A percentile compares a stretch with the other conserved stretches of the same genome.
These are phyloP conservation scores for Chytriomyces sp. DNA, from an alignment of 192 early-diverging fungal species.

Conservation along the genomic window DNA sequence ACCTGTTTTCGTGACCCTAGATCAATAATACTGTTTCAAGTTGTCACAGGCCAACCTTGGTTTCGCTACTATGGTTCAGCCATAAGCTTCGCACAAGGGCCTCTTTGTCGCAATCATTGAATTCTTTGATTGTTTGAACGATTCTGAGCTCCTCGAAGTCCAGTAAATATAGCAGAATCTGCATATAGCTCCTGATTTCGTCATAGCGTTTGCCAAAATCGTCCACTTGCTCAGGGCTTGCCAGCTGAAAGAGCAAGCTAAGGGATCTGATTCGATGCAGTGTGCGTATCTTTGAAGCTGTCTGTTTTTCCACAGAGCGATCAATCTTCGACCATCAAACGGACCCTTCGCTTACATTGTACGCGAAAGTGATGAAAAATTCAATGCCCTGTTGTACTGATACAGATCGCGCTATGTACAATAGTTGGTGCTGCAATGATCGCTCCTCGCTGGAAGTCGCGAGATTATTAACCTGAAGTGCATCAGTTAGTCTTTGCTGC, in stretches of 20 bases:
- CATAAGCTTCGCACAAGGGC: constrained; percentile 70
- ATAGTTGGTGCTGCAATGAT: constrained; percentile 49
- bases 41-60: constrained; percentile 50
- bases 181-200: constrained; percentile 50
- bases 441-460: constrained; percentile 40
- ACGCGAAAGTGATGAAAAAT: constrained; percentile 54
- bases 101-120: constrained; percentile 65
- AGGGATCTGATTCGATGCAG: constrained; percentile 63
- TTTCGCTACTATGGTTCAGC: constrained; percentile 62
- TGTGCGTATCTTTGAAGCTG: constrained; percentile 46
- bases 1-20: too few species aligned
- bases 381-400: constrained; percentile 41
- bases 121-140: constrained; percentile 57
- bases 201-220: constrained; percentile 28
- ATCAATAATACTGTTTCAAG: too few species aligned
- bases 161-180: constrained; percentile 64
- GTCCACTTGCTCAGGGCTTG: constrained; percentile 49
- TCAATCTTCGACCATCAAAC: too few species aligned
- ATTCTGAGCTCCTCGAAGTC: constrained; percentile 76
- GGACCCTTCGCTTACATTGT: constrained; percentile 39
- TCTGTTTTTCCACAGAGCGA: too few species aligned
- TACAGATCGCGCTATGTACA: constrained; percentile 52
- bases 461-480: constrained; percentile 32
- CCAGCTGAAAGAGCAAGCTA: constrained; percentile 58
- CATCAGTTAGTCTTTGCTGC: neutral